Base-by-base conservation (phyloP, 2,329 filamentous ascomycete species). In the Paraphoma chrysanthemicola region DNA sequence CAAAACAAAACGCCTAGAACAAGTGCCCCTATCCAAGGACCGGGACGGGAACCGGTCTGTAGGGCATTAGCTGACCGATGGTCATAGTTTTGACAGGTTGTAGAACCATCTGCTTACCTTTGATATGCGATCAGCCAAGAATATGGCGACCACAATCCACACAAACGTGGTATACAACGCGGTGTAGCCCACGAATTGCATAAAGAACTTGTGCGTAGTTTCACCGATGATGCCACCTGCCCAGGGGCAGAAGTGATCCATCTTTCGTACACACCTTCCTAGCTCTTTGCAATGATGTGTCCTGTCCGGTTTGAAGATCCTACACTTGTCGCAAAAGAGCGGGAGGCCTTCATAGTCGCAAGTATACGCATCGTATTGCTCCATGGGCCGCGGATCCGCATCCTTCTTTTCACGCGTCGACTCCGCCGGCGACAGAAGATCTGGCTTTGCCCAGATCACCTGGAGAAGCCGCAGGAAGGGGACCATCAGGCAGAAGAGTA, bases 221-320 rank as follows among this genome's bases (percentile, higher is more conserved):
- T 97, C 93, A 0, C 88, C 90, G 9, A 99, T 88, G 63, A 97
- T 91, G 18, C 94, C 95, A 4, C 94, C 94, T n/a, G 96, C 93
- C 87, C 88, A 98, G 0, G 94, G 95, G 70, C 95, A 99, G 69
- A 93, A 95, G 72, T 98, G 94, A 62, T 98, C 94, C 90, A 97
- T 95, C 69, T 95, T 95, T 41, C 85, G 81, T 18, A 96, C 90
- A 70, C 94, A 98, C 43, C 92, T 85, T 48, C 87, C 87, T 11
- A 95, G 81, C 71, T 96, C 91, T 50, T 88, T 88, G 70, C 90
- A 96, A 76, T 98, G 94, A 73, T 97, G 93, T 2, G 90, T 86
- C 3, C 94, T 85, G 70, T 97, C 94, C 0, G 90, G 88, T 76
- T 97, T 98, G 87, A 91, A 97, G 62, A 90, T 91, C 53, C 86